phyloP scores from a whole-genome alignment of 202 grass and related monocot genomes.

The Panicum hallii region DNA sequence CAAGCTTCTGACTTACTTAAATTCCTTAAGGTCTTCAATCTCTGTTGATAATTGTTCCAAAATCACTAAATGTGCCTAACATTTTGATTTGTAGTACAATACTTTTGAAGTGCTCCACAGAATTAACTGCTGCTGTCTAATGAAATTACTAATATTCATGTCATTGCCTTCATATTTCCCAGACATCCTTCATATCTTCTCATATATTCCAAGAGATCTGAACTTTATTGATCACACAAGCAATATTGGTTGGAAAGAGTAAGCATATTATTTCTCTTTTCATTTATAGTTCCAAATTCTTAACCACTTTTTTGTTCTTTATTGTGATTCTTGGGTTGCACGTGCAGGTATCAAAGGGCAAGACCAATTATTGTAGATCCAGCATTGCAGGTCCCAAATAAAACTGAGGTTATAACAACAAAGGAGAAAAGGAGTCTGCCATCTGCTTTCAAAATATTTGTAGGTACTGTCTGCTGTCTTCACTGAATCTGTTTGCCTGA shows the following conservation, averaged over 20 bases:
- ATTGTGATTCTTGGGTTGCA: slow-evolving; percentile 53
- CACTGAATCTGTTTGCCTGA: slow-evolving; percentile 4
- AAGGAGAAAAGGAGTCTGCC: slow-evolving; percentile 87
- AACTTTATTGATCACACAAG: slow-evolving; percentile 94
- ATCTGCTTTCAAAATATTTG: slow-evolving; percentile 94
- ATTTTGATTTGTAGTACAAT: slow-evolving; percentile 1
- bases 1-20: neutral
- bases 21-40: neutral
- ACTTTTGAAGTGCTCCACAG: slow-evolving; percentile 10
- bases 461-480: slow-evolving; percentile 67
- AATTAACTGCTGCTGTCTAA: neutral
- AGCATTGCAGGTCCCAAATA: slow-evolving; percentile 72
- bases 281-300: slow-evolving; percentile 34
- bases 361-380: slow-evolving; percentile 82
- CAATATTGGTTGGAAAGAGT: slow-evolving; percentile 89
- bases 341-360: slow-evolving; percentile 69
- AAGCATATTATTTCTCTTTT: slow-evolving; percentile 41
- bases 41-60: neutral
- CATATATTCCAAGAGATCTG: slow-evolving; percentile 79
- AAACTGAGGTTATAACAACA: slow-evolving; percentile 70
- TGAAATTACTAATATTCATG: slow-evolving; percentile 21
- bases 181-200: slow-evolving; percentile 91
- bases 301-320: slow-evolving; percentile 41
- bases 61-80: neutral
- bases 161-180: slow-evolving; percentile 44